phyloP scores from a whole-genome alignment of 116 monocot species.

The Posidonia oceanica region DNA sequence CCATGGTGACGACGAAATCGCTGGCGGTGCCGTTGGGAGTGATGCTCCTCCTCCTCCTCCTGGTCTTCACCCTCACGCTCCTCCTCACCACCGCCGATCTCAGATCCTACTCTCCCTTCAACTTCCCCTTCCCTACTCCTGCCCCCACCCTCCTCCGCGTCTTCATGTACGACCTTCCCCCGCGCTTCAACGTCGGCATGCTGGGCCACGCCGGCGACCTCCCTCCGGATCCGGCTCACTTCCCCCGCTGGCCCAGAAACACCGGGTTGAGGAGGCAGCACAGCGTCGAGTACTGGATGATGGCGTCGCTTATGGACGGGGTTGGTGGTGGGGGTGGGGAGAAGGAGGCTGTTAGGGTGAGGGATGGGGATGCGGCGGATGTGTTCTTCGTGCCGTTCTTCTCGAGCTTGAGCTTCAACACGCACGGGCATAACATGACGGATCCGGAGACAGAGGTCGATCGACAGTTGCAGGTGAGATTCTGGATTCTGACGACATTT shows the following conservation, averaged over 20 bases:
- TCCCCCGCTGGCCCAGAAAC: constrained; percentile 57
- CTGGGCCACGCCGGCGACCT: constrained; percentile 11
- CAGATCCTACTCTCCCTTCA: constrained; percentile 13
- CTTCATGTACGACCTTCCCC: constrained; percentile 86
- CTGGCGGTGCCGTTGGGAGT: background rate
- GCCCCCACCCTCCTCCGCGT: constrained; percentile 39
- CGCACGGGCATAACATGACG: constrained; percentile 84
- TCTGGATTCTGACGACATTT: background rate
- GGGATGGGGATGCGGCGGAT: constrained; percentile 50
- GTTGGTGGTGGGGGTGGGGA: constrained; percentile 6
- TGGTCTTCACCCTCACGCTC: constrained; percentile 23
- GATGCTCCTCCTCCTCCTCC: constrained; percentile 26
- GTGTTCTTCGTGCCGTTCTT: constrained; percentile 96
- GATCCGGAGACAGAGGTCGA: constrained; percentile 91
- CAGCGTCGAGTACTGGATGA: constrained; percentile 99
- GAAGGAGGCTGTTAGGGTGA: constrained; percentile 59
- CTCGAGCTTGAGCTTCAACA: constrained; percentile 89
- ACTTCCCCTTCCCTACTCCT: constrained; percentile 8
- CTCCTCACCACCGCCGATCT: constrained; percentile 36
- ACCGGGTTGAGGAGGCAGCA: constrained; percentile 78
- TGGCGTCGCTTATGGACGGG: constrained; percentile 51
- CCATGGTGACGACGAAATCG: background rate
- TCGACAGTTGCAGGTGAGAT: constrained; percentile 69
- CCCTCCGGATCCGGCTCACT: constrained; percentile 9
- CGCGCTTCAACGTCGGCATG: constrained; percentile 79